Conservation (phyloP, 768 basidiomycete genomes). For the Collybiopsis luxurians region DNA sequence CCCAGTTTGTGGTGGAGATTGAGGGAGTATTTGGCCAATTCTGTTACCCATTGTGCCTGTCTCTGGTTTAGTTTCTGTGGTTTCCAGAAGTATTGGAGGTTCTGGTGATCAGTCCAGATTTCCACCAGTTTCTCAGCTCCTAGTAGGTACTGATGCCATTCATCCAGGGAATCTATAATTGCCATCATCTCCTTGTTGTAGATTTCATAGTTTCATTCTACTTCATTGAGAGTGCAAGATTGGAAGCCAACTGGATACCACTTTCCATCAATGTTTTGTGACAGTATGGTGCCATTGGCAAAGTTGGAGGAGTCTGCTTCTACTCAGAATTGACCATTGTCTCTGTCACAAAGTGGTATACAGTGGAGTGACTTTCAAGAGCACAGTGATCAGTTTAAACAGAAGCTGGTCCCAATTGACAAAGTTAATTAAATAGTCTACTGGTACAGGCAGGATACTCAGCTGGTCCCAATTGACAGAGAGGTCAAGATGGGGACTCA, state of each 20-base stretch:
- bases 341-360: slow-evolving; percentile 16
- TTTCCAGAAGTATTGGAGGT: no score
- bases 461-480: no score
- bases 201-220: slow-evolving; percentile 33
- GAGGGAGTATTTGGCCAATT: no score
- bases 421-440: no score
- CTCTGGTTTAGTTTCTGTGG: slow-evolving; percentile 9
- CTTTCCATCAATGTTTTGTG: slow-evolving; percentile 21
- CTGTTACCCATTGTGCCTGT: slow-evolving; percentile 10
- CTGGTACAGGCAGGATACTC: no score
- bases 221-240: slow-evolving; percentile 20
- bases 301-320: slow-evolving; percentile 29
- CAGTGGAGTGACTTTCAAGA: no score
- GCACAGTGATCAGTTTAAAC: no score
- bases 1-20: no score
- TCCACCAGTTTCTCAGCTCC: slow-evolving; percentile 10
- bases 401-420: no score
- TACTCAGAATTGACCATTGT: no score
- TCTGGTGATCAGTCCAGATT: slow-evolving; percentile 19
- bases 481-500: no score
- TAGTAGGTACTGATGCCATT: slow-evolving; percentile 27
- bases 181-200: slow-evolving; percentile 43
- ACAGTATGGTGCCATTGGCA: slow-evolving; percentile 29
- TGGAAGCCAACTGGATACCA: slow-evolving; percentile 35
- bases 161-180: slow-evolving; percentile 32